Conservation (phyloP, 2,329 filamentous ascomycete species). For the Claviceps paspali region DNA sequence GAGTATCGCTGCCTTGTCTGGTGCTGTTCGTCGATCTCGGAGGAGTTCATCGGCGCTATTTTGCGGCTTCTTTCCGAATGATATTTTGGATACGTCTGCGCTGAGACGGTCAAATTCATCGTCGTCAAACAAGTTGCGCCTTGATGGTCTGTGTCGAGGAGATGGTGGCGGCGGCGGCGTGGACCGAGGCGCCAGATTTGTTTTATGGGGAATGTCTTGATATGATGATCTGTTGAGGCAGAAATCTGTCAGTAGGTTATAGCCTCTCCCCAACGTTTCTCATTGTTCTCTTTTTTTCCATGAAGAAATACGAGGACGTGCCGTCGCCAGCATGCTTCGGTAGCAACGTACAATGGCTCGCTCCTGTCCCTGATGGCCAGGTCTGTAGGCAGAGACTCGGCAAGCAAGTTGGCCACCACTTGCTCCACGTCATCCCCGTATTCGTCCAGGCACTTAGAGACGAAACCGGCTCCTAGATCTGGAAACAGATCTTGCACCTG, state of each 20-base stretch:
- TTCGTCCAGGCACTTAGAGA: conserved; percentile 64
- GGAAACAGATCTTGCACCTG: conserved; percentile 93
- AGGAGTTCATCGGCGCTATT: conserved; percentile 60
- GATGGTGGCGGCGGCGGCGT: conserved; percentile 28
- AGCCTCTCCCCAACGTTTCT: not conserved
- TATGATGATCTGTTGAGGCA: conserved; percentile 18
- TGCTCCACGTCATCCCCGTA: conserved; percentile 65
- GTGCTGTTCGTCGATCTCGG: conserved; percentile 45
- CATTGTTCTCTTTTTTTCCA: not conserved
- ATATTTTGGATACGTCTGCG: conserved; percentile 51
- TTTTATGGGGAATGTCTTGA: conserved; percentile 10
- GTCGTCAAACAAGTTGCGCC: conserved; percentile 64
- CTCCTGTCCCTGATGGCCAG: conserved; percentile 48
- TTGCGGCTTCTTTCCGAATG: conserved; percentile 57
- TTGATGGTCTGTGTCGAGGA: conserved; percentile 34
- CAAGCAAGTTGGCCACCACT: conserved; percentile 67
- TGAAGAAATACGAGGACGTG: not conserved
- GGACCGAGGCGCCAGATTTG: conserved; percentile 39
- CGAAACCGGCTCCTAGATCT: conserved; percentile 67
- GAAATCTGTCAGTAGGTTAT: too few relatives aligned
- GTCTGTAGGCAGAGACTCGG: conserved; percentile 57
- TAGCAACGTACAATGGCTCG: conserved; percentile 41
- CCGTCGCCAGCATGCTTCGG: not conserved
- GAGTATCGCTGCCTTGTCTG: conserved; percentile 73
- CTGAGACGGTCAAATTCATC: conserved; percentile 64